Conservation (phyloP, 2,329 filamentous ascomycete species). For the Penicillium sp. region DNA sequence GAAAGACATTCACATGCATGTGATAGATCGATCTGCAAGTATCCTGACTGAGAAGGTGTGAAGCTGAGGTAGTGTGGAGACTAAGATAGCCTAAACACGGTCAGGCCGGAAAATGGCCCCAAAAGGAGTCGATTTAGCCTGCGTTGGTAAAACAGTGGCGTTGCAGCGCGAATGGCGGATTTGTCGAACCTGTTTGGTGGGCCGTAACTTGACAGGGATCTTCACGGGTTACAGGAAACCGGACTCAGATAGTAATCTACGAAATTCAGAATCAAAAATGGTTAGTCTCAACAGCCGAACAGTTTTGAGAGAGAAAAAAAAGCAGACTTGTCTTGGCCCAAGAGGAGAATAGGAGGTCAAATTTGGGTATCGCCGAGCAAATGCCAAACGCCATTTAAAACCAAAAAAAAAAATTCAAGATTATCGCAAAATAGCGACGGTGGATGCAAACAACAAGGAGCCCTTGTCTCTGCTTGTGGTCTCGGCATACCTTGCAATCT, state of each 20-base stretch:
- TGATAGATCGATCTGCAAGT: slow-evolving; percentile 5
- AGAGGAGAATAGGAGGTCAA: slow-evolving; percentile 22
- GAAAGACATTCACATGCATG: not conserved
- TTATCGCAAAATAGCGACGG: slow-evolving; percentile 37
- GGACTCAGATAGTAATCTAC: slow-evolving; percentile 51
- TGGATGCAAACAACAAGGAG: slow-evolving; percentile 35
- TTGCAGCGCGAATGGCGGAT: slow-evolving; percentile 10
- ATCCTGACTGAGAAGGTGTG: not conserved
- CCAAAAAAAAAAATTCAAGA: slow-evolving; percentile 16
- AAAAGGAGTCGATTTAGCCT: slow-evolving; percentile 1
- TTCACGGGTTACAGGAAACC: slow-evolving; percentile 45
- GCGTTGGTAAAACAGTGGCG: slow-evolving; percentile 14
- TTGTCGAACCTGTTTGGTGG: slow-evolving; percentile 17
- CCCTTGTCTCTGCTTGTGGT: slow-evolving; percentile 35
- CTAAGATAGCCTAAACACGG: slow-evolving; percentile 13
- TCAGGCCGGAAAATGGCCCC: slow-evolving; percentile 6
- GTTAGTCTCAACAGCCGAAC: slow-evolving; percentile 36
- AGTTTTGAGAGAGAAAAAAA: slow-evolving; percentile 15
- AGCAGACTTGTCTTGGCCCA: slow-evolving; percentile 6
- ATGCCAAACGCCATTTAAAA: slow-evolving; percentile 18
- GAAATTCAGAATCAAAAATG: slow-evolving; percentile 26
- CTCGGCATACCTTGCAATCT: slow-evolving; percentile 86
- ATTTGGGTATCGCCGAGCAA: slow-evolving; percentile 35
- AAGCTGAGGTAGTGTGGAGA: slow-evolving; percentile 8
- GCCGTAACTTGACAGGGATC: slow-evolving; percentile 24